Evolutionary conservation across 768 basidiomycete species (phyloP).

Genomic region (Macrolepiota dolichaula): DNA sequence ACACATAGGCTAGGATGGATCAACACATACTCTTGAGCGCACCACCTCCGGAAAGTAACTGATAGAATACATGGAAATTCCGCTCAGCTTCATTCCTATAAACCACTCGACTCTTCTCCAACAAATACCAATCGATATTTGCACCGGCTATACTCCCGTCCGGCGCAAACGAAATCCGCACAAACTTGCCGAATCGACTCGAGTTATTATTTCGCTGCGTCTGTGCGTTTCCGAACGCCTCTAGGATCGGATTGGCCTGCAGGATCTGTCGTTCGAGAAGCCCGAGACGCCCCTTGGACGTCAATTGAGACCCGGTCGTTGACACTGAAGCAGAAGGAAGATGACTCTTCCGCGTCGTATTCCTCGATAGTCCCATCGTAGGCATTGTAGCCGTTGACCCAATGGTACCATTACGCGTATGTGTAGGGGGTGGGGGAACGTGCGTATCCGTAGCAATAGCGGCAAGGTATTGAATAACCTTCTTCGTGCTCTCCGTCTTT

Average conservation of each 20-base stretch:
- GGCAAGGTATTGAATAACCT: constrained; percentile 98
- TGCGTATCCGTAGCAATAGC: constrained; percentile 89
- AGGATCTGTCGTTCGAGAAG: constrained; percentile 94
- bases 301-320: constrained; percentile 41
- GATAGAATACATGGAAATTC: constrained; percentile 97
- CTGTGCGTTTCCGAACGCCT: constrained; percentile 98
- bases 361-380: constrained; percentile 66
- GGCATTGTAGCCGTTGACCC: constrained; percentile 56
- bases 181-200: constrained; percentile 97
- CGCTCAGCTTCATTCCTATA: constrained; percentile 85
- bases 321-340: constrained; percentile 40
- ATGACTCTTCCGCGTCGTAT: constrained; percentile 54
- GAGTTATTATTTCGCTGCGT: constrained; percentile 99
- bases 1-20: background rate
- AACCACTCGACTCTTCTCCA: constrained; percentile 97
- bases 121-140: constrained; percentile 97
- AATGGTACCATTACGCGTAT: constrained; percentile 66
- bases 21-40: constrained; percentile 57
- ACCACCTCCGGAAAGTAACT: constrained; percentile 77
- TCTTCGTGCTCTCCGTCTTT: constrained; percentile 99
- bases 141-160: constrained; percentile 96
- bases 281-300: constrained; percentile 74
- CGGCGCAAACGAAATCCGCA: constrained; percentile 90
- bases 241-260: constrained; percentile 95
- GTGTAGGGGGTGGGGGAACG: constrained; percentile 49